Base-by-base conservation (phyloP, 768 basidiomycete species). In the Panellus pusillus region DNA sequence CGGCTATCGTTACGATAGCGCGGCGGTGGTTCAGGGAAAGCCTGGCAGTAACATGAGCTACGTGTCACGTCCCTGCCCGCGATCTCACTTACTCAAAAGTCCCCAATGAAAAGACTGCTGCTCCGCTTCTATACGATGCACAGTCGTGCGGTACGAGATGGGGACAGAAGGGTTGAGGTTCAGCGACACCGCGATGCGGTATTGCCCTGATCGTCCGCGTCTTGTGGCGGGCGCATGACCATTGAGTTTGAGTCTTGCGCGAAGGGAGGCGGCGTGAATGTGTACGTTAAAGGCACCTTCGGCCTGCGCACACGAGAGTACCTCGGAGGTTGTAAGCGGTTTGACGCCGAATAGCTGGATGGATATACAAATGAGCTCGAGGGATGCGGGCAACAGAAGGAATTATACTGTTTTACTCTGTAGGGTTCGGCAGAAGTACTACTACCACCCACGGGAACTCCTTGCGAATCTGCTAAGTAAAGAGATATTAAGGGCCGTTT, bases 91-190 rank as follows among this genome's bases (percentile, higher is more conserved):
- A 74, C 71, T 72, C 69, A 32, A 69, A 77, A 56, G n/a, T 70
- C 66, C 54, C 76, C 76, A 40, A 74, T 65, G 27, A 68, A 56
- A n/a, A 11, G 65, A 61, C 6, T 65, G 68, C 36, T 67, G 62
- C 14, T 64, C 61, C 12, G 52, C 52, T 15, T 58, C 64, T 9
- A 64, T 62, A 7, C 72, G 62, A 36, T 64, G 61, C 3, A 80
- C 65, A 15, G 67, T 67, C 1, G 79, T 80, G 13, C 73, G 61
- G 52, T 75, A 76, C 2, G 74, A 76, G 2, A 79, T 60, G 9
- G 77, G 78, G 1, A 74, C 65, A 46, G 79, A 76, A 3, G 78
- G 79, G 52, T 75, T 74, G 15, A 79, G 67, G 52, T 78, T 74
- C 28, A 80, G 66, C 5, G 68, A 61, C 1, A 75, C 74, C 6